Percentiles rank a stretch among this genome's conserved stretches.
These are phyloP conservation scores for Penicillium longicatenatum DNA, from an alignment of 495 filamentous ascomycete genomes.

Conservation along the genomic window DNA sequence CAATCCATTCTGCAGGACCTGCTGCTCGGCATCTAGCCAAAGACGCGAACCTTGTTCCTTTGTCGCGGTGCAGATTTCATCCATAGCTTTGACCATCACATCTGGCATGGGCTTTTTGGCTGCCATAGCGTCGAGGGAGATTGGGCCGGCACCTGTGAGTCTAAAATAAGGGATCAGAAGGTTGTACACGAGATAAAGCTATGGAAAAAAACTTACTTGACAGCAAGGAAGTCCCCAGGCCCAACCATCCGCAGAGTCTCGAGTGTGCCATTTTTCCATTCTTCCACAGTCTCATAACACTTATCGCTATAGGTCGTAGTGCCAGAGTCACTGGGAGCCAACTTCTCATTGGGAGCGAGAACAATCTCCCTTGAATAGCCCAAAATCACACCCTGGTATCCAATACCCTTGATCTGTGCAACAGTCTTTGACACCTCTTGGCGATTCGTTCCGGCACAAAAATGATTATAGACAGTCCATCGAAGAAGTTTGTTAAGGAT, in stretches of 20 bases:
- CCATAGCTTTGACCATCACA: conserved; percentile 30
- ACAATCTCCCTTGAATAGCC: conserved; percentile 78
- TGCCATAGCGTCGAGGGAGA: conserved; percentile 33
- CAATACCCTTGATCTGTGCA: conserved; percentile 60
- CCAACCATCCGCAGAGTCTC: conserved; percentile 67
- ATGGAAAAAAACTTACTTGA: conserved; percentile 60
- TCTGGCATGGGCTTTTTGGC: conserved; percentile 26
- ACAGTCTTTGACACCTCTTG: conserved; percentile 64
- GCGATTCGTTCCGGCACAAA: conserved; percentile 74
- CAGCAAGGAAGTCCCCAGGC: conserved; percentile 72
- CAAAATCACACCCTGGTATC: conserved; percentile 79
- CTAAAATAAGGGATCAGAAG: conserved; percentile 12
- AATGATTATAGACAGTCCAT: conserved; percentile 81
- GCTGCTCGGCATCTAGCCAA: conserved; percentile 44
- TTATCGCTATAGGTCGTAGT: conserved; percentile 18
- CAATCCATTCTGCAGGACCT: conserved; percentile 37
- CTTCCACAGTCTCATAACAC: conserved; percentile 54
- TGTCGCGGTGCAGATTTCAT: conserved; percentile 33
- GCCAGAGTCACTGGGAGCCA: conserved; percentile 16
- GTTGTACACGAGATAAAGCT: not conserved
- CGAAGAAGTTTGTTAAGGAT: conserved; percentile 62
- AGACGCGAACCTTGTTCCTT: conserved; percentile 34
- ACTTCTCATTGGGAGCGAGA: conserved; percentile 50
- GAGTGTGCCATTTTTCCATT: conserved; percentile 70
- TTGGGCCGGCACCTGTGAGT: conserved; percentile 35